Evolutionary conservation across 441 rosid genomes (phyloP).

Genomic region (Erysimum pusillum): DNA sequence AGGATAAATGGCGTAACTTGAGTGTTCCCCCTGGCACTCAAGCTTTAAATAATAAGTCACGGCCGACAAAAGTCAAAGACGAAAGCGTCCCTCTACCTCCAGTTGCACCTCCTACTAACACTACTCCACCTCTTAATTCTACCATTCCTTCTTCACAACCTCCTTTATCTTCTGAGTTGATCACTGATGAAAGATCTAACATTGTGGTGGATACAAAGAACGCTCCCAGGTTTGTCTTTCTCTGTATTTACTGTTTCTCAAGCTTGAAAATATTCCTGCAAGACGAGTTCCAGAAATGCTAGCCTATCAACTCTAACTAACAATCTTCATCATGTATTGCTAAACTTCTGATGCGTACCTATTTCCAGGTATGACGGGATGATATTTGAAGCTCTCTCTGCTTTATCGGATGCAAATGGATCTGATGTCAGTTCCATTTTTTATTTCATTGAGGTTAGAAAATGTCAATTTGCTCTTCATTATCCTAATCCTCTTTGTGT

Average conservation of each 20-base stretch:
- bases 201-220: constrained; percentile 51
- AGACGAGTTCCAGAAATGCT: constrained; percentile 1
- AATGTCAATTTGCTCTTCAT: constrained; percentile 30
- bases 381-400: constrained; percentile 78
- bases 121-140: constrained; percentile 37
- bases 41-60: constrained; percentile 63
- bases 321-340: neutral
- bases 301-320: constrained; percentile 2
- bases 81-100: constrained; percentile 45
- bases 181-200: constrained; percentile 50
- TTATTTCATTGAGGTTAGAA: constrained; percentile 68
- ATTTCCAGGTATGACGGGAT: constrained; percentile 62
- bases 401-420: constrained; percentile 64
- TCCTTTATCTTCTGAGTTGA: constrained; percentile 50
- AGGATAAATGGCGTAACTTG: constrained; percentile 96
- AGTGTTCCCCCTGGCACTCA: constrained; percentile 62
- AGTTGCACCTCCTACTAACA: constrained; percentile 40
- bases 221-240: constrained; percentile 57
- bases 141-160: constrained; percentile 48
- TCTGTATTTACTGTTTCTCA: constrained; percentile 34
- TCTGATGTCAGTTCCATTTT: constrained; percentile 64
- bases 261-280: constrained; percentile 10
- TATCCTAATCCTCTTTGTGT: constrained; percentile 13
- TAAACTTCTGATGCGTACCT: constrained; percentile 7
- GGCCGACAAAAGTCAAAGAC: constrained; percentile 59